Conservation (phyloP, 768 basidiomycete species). For the Rhizopogon salebrosus region DNA sequence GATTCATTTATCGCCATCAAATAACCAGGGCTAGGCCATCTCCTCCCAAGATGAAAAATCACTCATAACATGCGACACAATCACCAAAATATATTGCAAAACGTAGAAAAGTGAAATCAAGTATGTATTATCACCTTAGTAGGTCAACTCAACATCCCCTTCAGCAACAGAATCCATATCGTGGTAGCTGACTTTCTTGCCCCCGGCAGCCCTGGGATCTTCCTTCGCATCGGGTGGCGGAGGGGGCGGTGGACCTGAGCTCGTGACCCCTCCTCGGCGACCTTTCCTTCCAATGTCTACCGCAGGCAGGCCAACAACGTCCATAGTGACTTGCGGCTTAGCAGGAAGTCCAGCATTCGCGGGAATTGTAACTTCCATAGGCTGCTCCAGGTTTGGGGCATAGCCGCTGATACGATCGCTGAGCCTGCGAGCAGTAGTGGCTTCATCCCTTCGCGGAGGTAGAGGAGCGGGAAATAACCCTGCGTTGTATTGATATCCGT, state of each 20-base stretch:
- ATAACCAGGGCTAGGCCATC: too few species aligned
- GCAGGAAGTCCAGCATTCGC: conserved; percentile 73
- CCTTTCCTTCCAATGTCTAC: conserved; percentile 27
- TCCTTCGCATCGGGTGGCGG: conserved; percentile 88
- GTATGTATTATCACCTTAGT: conserved; percentile 23
- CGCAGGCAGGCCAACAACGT: conserved; percentile 32
- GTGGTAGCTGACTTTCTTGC: conserved; percentile 87
- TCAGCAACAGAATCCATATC: conserved; percentile 94
- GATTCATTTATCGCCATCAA: background rate
- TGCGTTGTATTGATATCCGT: conserved; percentile 36
- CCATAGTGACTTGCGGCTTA: conserved; percentile 61
- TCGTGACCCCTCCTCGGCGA: conserved; percentile 32
- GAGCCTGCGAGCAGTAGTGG: conserved; percentile 55
- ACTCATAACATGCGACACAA: conserved; percentile 3
- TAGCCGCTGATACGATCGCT: conserved; percentile 81
- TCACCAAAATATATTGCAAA: conserved; percentile 24
- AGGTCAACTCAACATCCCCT: conserved; percentile 58
- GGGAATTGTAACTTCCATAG: conserved; percentile 43
- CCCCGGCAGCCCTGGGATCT: conserved; percentile 87
- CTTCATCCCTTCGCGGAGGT: conserved; percentile 52
- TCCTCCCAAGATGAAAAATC: too few species aligned
- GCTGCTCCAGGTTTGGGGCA: conserved; percentile 44
- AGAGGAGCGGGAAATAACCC: conserved; percentile 31
- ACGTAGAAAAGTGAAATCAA: conserved; percentile 13
- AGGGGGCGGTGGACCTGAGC: conserved; percentile 59